These are phyloP conservation scores for Mycena haematopus DNA, from an alignment of 768 basidiomycete species.

Conservation along the genomic window DNA sequence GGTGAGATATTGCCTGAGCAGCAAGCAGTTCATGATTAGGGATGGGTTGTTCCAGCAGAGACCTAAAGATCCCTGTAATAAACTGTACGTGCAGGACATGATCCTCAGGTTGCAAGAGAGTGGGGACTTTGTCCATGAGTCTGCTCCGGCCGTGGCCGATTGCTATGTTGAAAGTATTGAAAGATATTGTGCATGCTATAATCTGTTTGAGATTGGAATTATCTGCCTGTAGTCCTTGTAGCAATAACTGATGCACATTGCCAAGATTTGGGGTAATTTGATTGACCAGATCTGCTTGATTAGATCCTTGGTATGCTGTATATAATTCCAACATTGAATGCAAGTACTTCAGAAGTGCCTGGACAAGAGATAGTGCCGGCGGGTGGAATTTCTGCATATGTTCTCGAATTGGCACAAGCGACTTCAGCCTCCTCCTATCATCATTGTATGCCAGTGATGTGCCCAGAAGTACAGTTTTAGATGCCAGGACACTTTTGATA, in stretches of 20 bases:
- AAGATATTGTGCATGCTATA: background rate
- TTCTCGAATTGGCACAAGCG: background rate
- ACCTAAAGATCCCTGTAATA: background rate
- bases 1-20: background rate
- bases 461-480: background rate
- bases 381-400: background rate
- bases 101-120: background rate
- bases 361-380: background rate
- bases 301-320: background rate
- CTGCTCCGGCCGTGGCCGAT: background rate
- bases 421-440: background rate
- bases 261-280: background rate
- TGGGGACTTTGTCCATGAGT: background rate
- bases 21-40: background rate
- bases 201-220: background rate
- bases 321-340: background rate
- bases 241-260: background rate
- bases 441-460: background rate
- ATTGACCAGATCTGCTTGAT: background rate
- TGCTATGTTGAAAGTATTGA: background rate
- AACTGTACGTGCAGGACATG: background rate
- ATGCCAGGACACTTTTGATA: background rate
- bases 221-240: background rate
- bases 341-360: background rate
- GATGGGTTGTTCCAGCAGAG: background rate